Conservation (phyloP, 345 rosid species). For the Trapa incisa region DNA sequence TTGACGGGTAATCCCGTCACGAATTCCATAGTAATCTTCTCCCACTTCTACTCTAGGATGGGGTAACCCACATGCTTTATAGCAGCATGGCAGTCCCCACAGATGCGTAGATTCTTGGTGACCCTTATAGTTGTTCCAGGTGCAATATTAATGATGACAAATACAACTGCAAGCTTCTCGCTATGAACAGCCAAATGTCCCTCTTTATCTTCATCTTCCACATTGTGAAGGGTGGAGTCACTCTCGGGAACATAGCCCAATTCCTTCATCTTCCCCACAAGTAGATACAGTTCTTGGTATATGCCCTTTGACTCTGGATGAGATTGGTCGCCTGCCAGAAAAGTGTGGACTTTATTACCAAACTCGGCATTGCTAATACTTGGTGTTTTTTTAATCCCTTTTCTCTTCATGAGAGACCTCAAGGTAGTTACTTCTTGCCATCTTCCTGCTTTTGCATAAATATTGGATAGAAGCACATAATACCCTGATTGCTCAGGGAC, state of each 20-base stretch:
- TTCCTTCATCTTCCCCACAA: conserved; percentile 34
- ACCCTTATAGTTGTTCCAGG: conserved; percentile 27
- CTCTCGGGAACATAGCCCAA: conserved; percentile 46
- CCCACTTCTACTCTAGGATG: no score
- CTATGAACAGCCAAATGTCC: conserved; percentile 45
- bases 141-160: conserved; percentile 39
- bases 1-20: no score
- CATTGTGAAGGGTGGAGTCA: conserved; percentile 42
- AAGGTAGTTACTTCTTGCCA: conserved; percentile 42
- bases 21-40: no score
- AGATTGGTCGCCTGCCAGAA: conserved; percentile 38
- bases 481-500: conserved; percentile 64
- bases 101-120: conserved; percentile 69
- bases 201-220: conserved; percentile 74
- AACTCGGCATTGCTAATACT: conserved; percentile 55
- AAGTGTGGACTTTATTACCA: conserved; percentile 42
- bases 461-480: conserved; percentile 57
- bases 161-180: conserved; percentile 68
- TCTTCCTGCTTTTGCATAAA: conserved; percentile 46
- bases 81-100: conserved; percentile 61
- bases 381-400: conserved; percentile 41
- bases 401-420: conserved; percentile 52
- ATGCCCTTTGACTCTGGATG: conserved; percentile 53
- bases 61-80: conserved; percentile 21
- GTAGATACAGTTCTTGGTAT: conserved; percentile 49